A percentile compares a stretch with the other conserved stretches of the same genome.
These are phyloP conservation scores for Rhizopus microsporus DNA, from an alignment of 371 early-diverging fungal genomes.

Conservation along the genomic window DNA sequence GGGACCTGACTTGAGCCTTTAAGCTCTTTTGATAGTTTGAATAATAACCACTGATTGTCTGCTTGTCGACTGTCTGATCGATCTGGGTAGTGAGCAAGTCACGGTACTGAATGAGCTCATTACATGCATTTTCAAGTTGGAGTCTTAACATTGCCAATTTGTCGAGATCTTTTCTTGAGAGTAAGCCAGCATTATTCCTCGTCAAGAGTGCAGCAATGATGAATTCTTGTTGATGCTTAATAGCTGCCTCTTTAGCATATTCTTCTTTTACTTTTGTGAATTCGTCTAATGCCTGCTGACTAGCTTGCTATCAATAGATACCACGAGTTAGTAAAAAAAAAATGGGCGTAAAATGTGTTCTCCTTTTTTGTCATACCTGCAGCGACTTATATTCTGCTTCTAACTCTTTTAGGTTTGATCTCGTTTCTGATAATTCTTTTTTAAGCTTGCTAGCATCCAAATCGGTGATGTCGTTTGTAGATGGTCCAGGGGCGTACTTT, in stretches of 20 bases:
- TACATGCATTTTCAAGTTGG: constrained; percentile 31
- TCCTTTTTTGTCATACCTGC: constrained; percentile 18
- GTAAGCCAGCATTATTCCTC: constrained; percentile 12
- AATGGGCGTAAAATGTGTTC: neutral
- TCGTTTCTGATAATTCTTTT: constrained; percentile 15
- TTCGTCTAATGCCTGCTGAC: constrained; percentile 32
- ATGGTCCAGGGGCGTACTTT: neutral
- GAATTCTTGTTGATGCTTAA: constrained; percentile 16
- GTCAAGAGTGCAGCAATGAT: constrained; percentile 11
- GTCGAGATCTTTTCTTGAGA: constrained; percentile 30
- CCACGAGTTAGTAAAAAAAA: neutral
- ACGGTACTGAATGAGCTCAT: constrained; percentile 23
- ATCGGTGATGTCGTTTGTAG: neutral
- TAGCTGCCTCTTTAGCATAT: constrained; percentile 12
- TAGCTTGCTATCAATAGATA: constrained; percentile 15
- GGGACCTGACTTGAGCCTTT: constrained; percentile 24
- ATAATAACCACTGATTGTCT: constrained; percentile 1
- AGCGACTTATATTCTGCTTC: constrained; percentile 20
- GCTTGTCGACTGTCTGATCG: constrained; percentile 9
- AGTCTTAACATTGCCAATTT: constrained; percentile 19
- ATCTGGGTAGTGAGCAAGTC: constrained; percentile 20
- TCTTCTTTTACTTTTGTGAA: constrained; percentile 24
- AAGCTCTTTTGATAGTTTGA: constrained; percentile 24
- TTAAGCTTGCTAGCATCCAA: constrained; percentile 12
- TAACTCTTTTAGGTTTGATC: constrained; percentile 21